A percentile compares a stretch with the other conserved stretches of the same genome.
phyloP scores from a whole-genome alignment of 139 green algal species.

The Raphidocelis subcapitata region DNA sequence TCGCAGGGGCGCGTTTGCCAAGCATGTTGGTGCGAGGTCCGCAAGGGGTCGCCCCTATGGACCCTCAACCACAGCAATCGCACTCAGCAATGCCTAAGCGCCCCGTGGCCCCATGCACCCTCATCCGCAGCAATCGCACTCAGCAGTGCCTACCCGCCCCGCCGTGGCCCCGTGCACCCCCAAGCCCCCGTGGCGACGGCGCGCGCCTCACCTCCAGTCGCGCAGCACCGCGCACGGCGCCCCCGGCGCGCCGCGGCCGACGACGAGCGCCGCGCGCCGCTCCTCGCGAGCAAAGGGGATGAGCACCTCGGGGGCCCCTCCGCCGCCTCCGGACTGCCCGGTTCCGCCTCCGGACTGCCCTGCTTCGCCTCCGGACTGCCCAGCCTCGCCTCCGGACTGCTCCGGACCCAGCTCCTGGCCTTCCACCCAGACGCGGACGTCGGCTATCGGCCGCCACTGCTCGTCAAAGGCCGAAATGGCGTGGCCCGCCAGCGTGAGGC shows the following conservation, averaged over 20 bases:
- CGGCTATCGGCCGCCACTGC: neutral
- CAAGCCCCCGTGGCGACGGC: no score
- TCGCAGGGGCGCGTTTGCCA: no score
- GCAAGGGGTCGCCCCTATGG: no score
- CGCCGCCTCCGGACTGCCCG: neutral
- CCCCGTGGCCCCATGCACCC: no score
- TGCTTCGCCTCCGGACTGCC: neutral
- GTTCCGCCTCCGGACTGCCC: neutral
- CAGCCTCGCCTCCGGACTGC: neutral
- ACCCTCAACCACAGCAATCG: no score
- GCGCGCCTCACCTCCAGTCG: neutral
- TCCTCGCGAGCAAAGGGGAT: neutral
- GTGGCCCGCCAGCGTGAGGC: neutral
- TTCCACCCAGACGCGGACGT: neutral
- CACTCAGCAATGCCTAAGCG: no score
- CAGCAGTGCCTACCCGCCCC: no score
- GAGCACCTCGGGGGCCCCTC: constrained; percentile 1
- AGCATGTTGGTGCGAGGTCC: no score
- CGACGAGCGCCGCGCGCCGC: neutral
- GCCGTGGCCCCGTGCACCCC: no score
- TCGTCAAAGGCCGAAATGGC: constrained; percentile 3
- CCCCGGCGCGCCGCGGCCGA: neutral
- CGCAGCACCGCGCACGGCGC: neutral
- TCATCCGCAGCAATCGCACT: no score
- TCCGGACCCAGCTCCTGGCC: neutral